A percentile compares a stretch with the other conserved stretches of the same genome.
These are phyloP conservation scores for Fusarium tuaranense DNA, from an alignment of 2,329 filamentous ascomycete species.

Conservation along the genomic window DNA sequence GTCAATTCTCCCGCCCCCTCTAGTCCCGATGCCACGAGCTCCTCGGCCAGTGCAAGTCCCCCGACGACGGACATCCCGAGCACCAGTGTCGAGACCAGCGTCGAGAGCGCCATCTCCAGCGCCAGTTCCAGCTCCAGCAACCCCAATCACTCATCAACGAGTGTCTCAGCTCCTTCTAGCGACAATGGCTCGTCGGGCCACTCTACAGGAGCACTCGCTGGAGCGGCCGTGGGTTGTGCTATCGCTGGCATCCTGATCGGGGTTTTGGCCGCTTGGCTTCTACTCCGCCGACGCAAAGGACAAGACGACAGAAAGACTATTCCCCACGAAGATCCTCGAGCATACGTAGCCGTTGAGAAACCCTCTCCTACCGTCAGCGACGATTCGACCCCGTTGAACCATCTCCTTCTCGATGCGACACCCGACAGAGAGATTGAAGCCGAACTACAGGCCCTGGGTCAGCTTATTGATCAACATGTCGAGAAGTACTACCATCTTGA, in stretches of 20 bases:
- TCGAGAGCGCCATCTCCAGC: background rate
- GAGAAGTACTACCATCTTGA: background rate
- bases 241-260: background rate
- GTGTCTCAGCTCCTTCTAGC: background rate
- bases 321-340: background rate
- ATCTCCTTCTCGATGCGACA: background rate
- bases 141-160: background rate
- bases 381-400: background rate
- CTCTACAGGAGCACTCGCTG: background rate
- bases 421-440: background rate
- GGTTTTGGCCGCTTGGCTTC: background rate
- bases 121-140: background rate
- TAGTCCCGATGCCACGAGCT: fast-evolving
- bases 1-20: background rate
- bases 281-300: background rate
- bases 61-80: background rate
- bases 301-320: background rate
- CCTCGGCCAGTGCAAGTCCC: background rate
- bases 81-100: background rate
- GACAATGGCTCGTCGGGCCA: background rate
- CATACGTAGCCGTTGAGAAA: background rate
- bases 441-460: background rate
- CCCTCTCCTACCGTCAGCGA: background rate
- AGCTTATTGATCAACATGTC: background rate
- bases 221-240: background rate